phyloP scores from a whole-genome alignment of 116 monocot genomes.

The Phalaenopsis hybrid region DNA sequence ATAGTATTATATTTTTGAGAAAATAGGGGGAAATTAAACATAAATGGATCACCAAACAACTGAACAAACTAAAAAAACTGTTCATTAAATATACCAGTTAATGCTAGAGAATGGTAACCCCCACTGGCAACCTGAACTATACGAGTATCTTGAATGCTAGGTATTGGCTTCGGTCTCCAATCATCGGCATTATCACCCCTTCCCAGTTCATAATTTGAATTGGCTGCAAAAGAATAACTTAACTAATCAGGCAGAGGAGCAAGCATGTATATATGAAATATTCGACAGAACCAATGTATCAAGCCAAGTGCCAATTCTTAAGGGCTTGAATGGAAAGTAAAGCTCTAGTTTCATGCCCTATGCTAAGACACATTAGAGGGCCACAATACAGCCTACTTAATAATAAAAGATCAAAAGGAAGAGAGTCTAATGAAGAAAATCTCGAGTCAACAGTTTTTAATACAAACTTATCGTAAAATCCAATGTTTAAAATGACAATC shows the following conservation, averaged over 20 bases:
- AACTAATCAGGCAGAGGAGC: not conserved
- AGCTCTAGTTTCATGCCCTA: not conserved
- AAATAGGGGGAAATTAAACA: not conserved
- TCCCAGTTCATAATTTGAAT: conserved; percentile 93
- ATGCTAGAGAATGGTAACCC: conserved; percentile 87
- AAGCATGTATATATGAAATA: not conserved
- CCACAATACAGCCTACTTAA: not conserved
- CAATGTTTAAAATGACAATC: too few relatives aligned
- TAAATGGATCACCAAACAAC: not conserved
- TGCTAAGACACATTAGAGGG: not conserved
- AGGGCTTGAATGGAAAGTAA: not conserved
- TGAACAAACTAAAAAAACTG: not conserved
- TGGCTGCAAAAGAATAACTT: conserved; percentile 44
- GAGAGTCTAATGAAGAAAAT: not conserved
- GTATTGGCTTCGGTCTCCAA: conserved; percentile 72
- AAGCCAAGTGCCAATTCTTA: not conserved
- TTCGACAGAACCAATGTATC: not conserved
- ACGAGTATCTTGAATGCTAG: conserved; percentile 41
- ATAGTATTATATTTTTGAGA: not conserved
- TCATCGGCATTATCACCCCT: conserved; percentile 69
- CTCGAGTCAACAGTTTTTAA: not conserved
- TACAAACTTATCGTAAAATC: not conserved
- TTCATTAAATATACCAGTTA: conserved; percentile 47
- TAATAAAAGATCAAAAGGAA: not conserved
- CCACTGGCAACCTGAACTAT: conserved; percentile 77